A percentile compares a stretch with the other conserved stretches of the same genome.
Conservation (phyloP, 2,329 filamentous ascomycete genomes). For the Fusarium tuaranense region DNA sequence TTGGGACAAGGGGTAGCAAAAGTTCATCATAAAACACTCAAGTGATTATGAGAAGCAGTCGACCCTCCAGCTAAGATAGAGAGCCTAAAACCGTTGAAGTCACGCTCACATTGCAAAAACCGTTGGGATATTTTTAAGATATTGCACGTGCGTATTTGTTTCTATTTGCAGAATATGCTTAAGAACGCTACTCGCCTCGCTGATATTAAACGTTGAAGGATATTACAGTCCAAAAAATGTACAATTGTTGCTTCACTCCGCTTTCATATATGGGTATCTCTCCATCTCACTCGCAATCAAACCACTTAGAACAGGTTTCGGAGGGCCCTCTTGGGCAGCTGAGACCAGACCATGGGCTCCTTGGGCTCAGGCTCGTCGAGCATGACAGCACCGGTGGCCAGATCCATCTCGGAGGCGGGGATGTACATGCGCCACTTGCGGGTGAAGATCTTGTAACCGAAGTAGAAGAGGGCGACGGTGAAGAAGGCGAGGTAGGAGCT, state of each 20-base stretch:
- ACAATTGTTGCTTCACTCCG: conserved; percentile 18
- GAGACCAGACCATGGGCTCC: conserved; percentile 77
- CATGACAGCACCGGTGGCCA: conserved; percentile 82
- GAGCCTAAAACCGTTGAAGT: background rate
- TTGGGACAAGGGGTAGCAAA: background rate
- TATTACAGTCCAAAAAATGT: conserved; percentile 31
- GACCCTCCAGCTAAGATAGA: background rate
- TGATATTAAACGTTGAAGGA: conserved; percentile 20
- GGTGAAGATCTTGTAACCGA: conserved; percentile 81
- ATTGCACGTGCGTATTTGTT: conserved; percentile 30
- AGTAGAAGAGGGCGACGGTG: conserved; percentile 74
- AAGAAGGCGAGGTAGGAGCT: conserved; percentile 76
- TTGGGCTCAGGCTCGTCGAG: conserved; percentile 83
- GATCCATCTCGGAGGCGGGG: conserved; percentile 80
- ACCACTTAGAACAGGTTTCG: conserved; percentile 37
- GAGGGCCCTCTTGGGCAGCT: conserved; percentile 37
- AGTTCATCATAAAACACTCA: background rate
- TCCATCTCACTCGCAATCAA: conserved; percentile 18
- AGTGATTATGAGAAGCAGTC: background rate
- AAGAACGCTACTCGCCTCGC: conserved; percentile 33
- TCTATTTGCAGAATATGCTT: conserved; percentile 30
- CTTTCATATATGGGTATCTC: conserved; percentile 39
- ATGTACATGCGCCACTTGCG: conserved; percentile 70
- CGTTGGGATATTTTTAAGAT: background rate
- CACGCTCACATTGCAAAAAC: background rate